Evolutionary conservation across 164 flowering plant species (phyloP).

Genomic region (Sedum album): DNA sequence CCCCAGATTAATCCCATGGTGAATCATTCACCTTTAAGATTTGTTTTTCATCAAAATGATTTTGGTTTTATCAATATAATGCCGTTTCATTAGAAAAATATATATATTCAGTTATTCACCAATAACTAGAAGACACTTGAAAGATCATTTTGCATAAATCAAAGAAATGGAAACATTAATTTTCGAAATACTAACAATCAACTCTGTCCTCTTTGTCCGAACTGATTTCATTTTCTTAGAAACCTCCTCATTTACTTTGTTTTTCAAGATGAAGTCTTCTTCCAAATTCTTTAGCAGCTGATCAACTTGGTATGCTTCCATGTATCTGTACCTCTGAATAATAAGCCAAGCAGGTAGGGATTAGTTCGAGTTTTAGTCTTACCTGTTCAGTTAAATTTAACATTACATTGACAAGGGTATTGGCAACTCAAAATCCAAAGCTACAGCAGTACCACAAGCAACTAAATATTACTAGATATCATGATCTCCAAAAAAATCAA

Average conservation of each 20-base stretch:
- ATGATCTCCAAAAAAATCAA: background rate
- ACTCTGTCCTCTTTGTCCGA: background rate
- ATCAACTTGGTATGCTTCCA: slow-evolving; percentile 5
- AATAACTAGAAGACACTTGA: background rate
- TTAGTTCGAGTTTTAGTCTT: too few relatives aligned
- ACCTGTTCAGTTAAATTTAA: too few relatives aligned
- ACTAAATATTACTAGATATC: background rate
- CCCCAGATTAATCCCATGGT: background rate
- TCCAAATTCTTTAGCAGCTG: background rate
- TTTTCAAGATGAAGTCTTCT: slow-evolving; percentile 1
- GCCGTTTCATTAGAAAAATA: too few relatives aligned
- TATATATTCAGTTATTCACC: too few relatives aligned
- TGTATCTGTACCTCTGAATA: background rate
- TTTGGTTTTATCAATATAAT: too few relatives aligned
- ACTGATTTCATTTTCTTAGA: slow-evolving; percentile 3
- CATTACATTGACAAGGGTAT: background rate
- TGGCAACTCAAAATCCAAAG: background rate
- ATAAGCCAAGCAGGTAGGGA: background rate
- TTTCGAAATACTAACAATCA: background rate
- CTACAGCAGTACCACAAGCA: too few relatives aligned
- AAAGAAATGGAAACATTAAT: background rate
- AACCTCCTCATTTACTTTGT: background rate
- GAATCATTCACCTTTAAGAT: slow-evolving; percentile 1
- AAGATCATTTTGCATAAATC: background rate
- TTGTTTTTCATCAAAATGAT: too few relatives aligned